These are phyloP conservation scores for Amphicarpaea edgeworthii DNA, from an alignment of 306 rosid genomes.

Conservation along the genomic window DNA sequence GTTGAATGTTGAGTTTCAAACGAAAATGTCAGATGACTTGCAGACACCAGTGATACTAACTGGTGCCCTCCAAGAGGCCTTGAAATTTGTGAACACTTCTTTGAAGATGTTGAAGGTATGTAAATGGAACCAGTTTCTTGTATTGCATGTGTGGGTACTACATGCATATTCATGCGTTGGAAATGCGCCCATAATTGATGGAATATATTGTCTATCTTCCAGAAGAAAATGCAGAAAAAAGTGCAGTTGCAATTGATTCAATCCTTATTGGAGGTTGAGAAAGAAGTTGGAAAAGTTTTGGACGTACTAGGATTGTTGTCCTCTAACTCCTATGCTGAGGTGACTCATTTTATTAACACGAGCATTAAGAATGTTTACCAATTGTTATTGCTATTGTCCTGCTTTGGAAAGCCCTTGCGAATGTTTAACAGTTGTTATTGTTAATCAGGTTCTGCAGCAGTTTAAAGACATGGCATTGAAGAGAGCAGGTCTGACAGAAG, in stretches of 20 bases:
- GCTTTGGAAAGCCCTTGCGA: not conserved
- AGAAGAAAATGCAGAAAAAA: slow-evolving; percentile 78
- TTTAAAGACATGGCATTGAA: slow-evolving; percentile 78
- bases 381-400: slow-evolving; percentile 36
- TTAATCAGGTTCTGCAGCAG: slow-evolving; percentile 76
- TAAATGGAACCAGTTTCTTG: slow-evolving; percentile 19
- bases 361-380: not conserved
- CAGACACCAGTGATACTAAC: slow-evolving; percentile 88
- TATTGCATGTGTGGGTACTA: not conserved
- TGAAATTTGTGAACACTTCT: slow-evolving; percentile 75
- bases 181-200: slow-evolving; percentile 12
- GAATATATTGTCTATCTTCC: slow-evolving; percentile 42
- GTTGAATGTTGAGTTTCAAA: slow-evolving; percentile 69
- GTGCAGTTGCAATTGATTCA: slow-evolving; percentile 63
- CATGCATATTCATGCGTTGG: not conserved
- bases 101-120: slow-evolving; percentile 78
- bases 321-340: slow-evolving; percentile 67
- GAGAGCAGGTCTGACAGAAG: slow-evolving; percentile 81
- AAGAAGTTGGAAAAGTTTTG: slow-evolving; percentile 66
- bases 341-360: slow-evolving; percentile 42
- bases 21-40: slow-evolving; percentile 93
- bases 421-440: slow-evolving; percentile 25
- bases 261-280: slow-evolving; percentile 69
- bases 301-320: slow-evolving; percentile 69
- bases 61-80: slow-evolving; percentile 84